Base-by-base conservation (phyloP, 768 basidiomycete species). In the Leccinum boreale region DNA sequence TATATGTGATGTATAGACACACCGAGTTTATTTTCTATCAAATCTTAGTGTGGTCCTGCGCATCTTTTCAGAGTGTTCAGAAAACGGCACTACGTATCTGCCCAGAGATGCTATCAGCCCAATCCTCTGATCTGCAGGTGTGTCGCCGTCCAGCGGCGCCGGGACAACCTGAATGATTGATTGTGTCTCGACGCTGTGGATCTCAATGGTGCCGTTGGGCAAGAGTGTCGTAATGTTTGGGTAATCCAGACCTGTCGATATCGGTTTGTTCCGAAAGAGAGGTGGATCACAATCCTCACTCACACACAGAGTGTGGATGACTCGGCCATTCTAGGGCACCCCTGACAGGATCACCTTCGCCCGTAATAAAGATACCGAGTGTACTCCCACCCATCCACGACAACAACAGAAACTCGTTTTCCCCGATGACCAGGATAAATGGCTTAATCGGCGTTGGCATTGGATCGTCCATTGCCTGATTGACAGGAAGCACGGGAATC, bases 321-420 rank as follows among this genome's bases (percentile, higher is more conserved):
- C 77, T 81, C 3, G 85, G 80, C 92, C 93, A 97, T 67, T 92
- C 83, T 46, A 97, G 74, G 2, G 94, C 95, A 2, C 94, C 94
- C 48, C 94, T 81, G 8, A 93, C 87, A 5, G 95, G 93, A 70
- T 96, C 94, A 0, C 93, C 94, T 2, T 84, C 82, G 0, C 85
- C 83, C 14, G 83, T 92, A 62, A 98, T 79, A 64, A 98, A 98
- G 10, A 98, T 75, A 0, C 95, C 95, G 42, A 98, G 76, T 0
- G 91, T 90, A 53, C 81, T 85, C 4, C 78, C 74, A 14, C 92
- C 95, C 1, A 87, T 94, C 83, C 89, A 94, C 2, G 90, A 90
- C 15, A 92, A 77, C 21, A 97, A 79, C 45, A 98, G 80, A 63
- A 94, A 97, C 70, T 97, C 94, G 62, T 82, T 84, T 29, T 84